phyloP scores from a whole-genome alignment of 257 asterid genomes.

The Eucommia ulmoides region DNA sequence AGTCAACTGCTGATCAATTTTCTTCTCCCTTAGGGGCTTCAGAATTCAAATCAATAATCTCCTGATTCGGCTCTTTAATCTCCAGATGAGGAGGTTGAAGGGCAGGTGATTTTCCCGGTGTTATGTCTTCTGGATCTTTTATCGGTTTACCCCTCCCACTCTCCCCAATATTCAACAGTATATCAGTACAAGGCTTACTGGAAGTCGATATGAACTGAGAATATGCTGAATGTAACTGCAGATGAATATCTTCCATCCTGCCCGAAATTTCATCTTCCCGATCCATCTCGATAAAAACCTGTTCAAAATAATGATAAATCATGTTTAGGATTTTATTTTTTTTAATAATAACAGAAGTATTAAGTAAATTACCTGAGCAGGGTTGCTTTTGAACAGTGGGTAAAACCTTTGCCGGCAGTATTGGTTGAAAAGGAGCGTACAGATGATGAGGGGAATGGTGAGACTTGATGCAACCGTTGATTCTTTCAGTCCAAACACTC shows the following conservation, averaged over 20 bases:
- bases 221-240: neutral
- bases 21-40: neutral
- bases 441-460: conserved; percentile 17
- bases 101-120: neutral
- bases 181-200: neutral
- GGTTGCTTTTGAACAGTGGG: conserved; percentile 15
- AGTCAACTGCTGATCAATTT: too few species aligned
- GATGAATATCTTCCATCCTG: neutral
- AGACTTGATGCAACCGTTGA: conserved; percentile 23
- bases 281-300: conserved; percentile 1
- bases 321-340: too few species aligned
- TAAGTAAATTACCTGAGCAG: conserved; percentile 21
- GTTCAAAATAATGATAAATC: neutral
- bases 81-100: neutral
- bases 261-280: neutral
- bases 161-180: neutral
- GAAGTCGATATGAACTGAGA: neutral
- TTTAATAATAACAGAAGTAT: too few species aligned
- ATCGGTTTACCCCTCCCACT: neutral
- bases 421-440: conserved; percentile 25
- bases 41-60: neutral
- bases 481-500: conserved; percentile 24
- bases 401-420: conserved; percentile 32
- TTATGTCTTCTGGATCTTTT: neutral
- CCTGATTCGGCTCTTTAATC: neutral